These are phyloP conservation scores for Infundibulicybe gibba DNA, from an alignment of 768 basidiomycete species.

Conservation along the genomic window DNA sequence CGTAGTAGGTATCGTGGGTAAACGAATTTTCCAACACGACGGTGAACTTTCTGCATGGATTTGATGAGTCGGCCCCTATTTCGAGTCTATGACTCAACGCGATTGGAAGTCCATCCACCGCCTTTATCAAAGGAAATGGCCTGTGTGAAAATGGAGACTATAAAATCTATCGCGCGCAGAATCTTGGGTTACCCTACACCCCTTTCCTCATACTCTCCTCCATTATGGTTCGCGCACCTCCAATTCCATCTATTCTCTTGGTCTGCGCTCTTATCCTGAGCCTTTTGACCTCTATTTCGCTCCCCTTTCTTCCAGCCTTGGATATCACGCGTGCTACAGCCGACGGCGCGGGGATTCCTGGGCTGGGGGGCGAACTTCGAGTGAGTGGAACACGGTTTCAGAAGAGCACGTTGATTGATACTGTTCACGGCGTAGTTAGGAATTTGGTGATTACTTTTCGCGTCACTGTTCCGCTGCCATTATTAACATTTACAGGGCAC, in stretches of 20 bases:
- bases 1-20: too few species aligned
- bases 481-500: slow-evolving; percentile 40
- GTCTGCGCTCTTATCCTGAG: slow-evolving; percentile 62
- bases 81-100: too few species aligned
- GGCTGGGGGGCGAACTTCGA: slow-evolving; percentile 36
- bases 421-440: slow-evolving; percentile 46
- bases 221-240: slow-evolving; percentile 13
- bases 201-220: not conserved
- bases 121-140: too few species aligned
- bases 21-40: too few species aligned
- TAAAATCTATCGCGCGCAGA: not conserved
- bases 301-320: slow-evolving; percentile 63
- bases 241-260: slow-evolving; percentile 16
- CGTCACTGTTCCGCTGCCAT: not conserved
- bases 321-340: slow-evolving; percentile 64
- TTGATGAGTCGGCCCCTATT: too few species aligned
- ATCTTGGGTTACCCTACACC: not conserved
- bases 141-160: too few species aligned
- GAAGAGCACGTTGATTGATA: not conserved
- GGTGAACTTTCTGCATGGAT: too few species aligned
- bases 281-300: slow-evolving; percentile 66
- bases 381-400: slow-evolving; percentile 35
- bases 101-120: too few species aligned
- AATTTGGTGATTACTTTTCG: slow-evolving; percentile 49
- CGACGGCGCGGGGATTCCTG: slow-evolving; percentile 20